Percentiles rank a stretch among this genome's conserved stretches.
These are phyloP conservation scores for Pseudocohnilembus persalinus DNA, from an alignment of 169 alveolate genomes.

Conservation along the genomic window DNA sequence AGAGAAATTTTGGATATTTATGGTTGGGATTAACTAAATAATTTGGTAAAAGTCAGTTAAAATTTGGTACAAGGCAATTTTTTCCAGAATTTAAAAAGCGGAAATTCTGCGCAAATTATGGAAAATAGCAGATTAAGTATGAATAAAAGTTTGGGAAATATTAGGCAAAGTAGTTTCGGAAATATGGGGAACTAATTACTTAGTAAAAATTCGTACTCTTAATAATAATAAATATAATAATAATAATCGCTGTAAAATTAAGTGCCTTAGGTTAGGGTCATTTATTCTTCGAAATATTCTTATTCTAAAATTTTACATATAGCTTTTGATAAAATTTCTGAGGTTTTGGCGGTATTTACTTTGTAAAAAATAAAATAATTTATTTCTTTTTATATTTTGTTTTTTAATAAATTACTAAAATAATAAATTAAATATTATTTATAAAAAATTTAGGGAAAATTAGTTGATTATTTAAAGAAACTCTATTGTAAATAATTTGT, in stretches of 20 bases:
- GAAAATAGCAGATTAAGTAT: not conserved
- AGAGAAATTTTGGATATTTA: not conserved
- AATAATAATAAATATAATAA: no score
- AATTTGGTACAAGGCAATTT: not conserved
- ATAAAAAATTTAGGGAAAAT: not conserved
- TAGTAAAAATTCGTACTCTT: no score
- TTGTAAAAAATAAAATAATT: not conserved
- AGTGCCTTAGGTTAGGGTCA: no score
- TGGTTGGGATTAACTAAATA: not conserved
- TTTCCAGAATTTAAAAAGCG: not conserved
- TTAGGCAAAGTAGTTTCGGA: no score
- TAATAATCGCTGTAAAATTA: no score
- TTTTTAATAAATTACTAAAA: no score
- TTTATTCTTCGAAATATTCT: no score
- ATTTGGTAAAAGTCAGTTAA: not conserved
- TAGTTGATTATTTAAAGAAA: not conserved
- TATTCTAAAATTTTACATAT: not conserved
- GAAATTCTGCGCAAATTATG: not conserved
- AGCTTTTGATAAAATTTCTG: not conserved
- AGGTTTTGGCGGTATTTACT: not conserved
- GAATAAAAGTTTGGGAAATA: no score
- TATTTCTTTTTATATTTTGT: no score
- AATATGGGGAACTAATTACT: no score
- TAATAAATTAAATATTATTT: no score
- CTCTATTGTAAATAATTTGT: not conserved